Percentiles rank a stretch among this genome's conserved stretches.
Evolutionary conservation across 176 grass and related monocot genomes (phyloP).

Genomic region (Metroxylon sagu): DNA sequence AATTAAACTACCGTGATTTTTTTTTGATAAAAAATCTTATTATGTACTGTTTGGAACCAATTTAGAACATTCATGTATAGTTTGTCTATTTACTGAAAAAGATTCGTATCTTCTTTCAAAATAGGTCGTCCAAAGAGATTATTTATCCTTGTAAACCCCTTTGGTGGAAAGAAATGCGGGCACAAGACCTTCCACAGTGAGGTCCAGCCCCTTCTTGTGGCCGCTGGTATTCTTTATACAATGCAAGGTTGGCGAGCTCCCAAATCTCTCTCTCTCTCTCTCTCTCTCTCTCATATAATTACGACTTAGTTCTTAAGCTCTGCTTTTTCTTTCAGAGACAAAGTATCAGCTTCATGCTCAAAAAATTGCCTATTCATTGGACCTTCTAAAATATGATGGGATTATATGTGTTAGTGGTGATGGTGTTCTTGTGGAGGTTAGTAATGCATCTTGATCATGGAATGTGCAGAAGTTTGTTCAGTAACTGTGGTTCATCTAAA

Average conservation of each 20-base stretch:
- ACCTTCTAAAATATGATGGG: slow-evolving; percentile 48
- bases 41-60: not conserved
- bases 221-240: slow-evolving; percentile 37
- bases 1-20: no score
- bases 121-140: slow-evolving; percentile 46
- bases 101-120: not conserved
- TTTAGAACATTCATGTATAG: no score
- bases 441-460: not conserved
- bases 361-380: slow-evolving; percentile 52
- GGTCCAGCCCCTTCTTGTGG: slow-evolving; percentile 54
- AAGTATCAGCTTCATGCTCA: slow-evolving; percentile 46
- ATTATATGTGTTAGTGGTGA: slow-evolving; percentile 77
- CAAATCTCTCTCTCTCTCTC: no score
- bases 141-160: slow-evolving; percentile 70
- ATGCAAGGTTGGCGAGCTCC: slow-evolving; percentile 39
- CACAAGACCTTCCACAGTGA: slow-evolving; percentile 51
- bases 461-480: not conserved
- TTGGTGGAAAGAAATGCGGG: slow-evolving; percentile 54
- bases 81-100: no score
- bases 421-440: slow-evolving; percentile 76
- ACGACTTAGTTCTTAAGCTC: not conserved
- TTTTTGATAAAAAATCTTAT: no score
- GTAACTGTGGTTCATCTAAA: no score
- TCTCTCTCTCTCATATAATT: no score
- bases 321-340: slow-evolving; percentile 37